Evolutionary conservation across 2,329 filamentous ascomycete species (phyloP).

Genomic region (Parafenestella ontariensis): DNA sequence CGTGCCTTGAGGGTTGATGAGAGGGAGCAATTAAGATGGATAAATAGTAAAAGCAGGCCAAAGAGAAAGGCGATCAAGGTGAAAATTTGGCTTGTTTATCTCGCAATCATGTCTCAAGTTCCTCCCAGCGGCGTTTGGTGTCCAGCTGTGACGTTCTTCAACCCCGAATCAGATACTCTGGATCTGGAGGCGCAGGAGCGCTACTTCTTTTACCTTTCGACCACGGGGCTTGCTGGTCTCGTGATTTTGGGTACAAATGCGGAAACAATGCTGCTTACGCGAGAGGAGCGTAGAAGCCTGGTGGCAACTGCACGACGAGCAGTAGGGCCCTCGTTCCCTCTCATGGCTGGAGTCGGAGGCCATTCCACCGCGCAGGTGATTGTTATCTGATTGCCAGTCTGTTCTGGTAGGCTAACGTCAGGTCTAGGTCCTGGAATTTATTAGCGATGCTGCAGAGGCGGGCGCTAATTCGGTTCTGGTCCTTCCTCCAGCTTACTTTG

Average conservation of each 20-base stretch:
- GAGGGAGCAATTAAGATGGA: neutral
- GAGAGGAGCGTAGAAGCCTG: slow-evolving; percentile 49
- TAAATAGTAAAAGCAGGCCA: neutral
- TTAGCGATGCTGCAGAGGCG: slow-evolving; percentile 48
- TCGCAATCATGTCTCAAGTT: slow-evolving; percentile 16
- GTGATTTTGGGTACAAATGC: slow-evolving; percentile 53
- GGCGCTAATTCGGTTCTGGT: slow-evolving; percentile 51
- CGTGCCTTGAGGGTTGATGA: too few relatives aligned
- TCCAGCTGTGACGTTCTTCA: slow-evolving; percentile 54
- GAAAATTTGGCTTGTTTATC: neutral
- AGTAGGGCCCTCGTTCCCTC: slow-evolving; percentile 47
- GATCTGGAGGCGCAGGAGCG: slow-evolving; percentile 48
- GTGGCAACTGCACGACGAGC: slow-evolving; percentile 47
- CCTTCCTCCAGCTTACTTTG: slow-evolving; percentile 53
- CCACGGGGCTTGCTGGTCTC: slow-evolving; percentile 51
- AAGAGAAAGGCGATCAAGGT: neutral
- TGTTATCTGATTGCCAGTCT: neutral
- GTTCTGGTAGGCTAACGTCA: neutral
- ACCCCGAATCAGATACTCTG: slow-evolving; percentile 45
- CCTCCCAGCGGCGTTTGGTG: slow-evolving; percentile 29
- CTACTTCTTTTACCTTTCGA: slow-evolving; percentile 52
- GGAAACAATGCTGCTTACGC: slow-evolving; percentile 52
- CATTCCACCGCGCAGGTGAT: slow-evolving; percentile 50
- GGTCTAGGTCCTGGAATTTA: slow-evolving; percentile 37
- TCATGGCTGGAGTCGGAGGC: slow-evolving; percentile 52